Conservation (phyloP, 306 rosid species). For the Adenanthera pavonina region DNA sequence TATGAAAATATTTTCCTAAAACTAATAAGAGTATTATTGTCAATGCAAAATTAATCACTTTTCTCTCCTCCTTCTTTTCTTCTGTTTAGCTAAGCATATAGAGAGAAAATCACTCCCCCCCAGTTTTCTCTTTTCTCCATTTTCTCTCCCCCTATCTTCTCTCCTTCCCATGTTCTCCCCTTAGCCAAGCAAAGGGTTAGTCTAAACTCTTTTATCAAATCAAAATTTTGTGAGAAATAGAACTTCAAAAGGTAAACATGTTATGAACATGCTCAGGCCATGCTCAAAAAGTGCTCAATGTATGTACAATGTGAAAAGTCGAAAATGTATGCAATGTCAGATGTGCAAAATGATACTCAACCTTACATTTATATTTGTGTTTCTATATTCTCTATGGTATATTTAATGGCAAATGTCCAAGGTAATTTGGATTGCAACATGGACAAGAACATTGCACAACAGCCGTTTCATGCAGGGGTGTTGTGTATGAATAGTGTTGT, state of each 20-base stretch:
- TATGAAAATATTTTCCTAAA: no score
- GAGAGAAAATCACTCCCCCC: no score
- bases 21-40: no score
- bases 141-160: no score
- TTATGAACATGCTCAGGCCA: neutral
- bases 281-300: neutral
- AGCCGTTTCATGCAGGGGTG: neutral
- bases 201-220: neutral
- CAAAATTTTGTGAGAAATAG: neutral
- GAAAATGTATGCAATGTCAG: neutral
- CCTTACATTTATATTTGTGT: neutral
- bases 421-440: neutral
- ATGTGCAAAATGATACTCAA: neutral
- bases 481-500: no score
- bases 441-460: neutral
- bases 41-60: no score
- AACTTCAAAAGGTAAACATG: neutral
- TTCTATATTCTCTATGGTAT: no score
- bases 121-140: no score
- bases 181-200: no score
- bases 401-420: neutral
- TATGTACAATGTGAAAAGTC: neutral
- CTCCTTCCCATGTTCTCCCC: no score
- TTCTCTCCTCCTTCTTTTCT: no score
- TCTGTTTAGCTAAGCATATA: no score